A percentile compares a stretch with the other conserved stretches of the same genome.
phyloP scores from a whole-genome alignment of 331 rosid genomes.

The Quercus lobata region DNA sequence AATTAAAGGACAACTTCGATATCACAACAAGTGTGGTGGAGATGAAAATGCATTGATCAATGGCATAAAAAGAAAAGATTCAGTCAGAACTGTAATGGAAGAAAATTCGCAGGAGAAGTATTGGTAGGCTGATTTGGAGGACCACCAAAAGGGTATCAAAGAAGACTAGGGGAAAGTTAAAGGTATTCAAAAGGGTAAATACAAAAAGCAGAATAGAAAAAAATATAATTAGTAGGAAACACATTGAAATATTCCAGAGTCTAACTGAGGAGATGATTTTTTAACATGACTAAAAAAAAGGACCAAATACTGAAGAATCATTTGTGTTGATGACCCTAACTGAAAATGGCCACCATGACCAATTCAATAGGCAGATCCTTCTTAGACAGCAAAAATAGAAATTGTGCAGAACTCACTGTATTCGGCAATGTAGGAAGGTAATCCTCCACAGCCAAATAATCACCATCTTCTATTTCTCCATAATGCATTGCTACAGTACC shows the following conservation, averaged over 20 bases:
- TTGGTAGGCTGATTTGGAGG: neutral
- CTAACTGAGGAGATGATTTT: neutral
- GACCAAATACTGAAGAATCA: neutral
- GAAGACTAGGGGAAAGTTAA: neutral
- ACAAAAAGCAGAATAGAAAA: neutral
- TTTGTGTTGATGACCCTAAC: neutral
- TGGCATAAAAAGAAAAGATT: neutral
- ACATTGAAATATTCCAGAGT: neutral
- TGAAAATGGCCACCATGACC: neutral
- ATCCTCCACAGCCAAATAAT: slow-evolving; percentile 57
- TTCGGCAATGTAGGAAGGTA: slow-evolving; percentile 84
- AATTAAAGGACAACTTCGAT: neutral
- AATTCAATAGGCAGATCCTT: slow-evolving; percentile 1
- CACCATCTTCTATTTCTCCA: slow-evolving; percentile 59
- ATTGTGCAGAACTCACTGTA: slow-evolving; percentile 59
- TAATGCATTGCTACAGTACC: slow-evolving; percentile 83
- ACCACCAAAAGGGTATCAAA: neutral
- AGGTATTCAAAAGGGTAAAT: neutral
- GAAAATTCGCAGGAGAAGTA: neutral
- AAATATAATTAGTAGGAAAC: neutral
- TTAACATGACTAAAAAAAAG: neutral
- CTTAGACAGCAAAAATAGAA: slow-evolving; percentile 1
- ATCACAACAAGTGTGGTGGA: neutral
- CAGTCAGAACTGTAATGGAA: neutral
- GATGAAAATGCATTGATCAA: neutral